These are phyloP conservation scores for Limnomonas spitsbergensis DNA, from an alignment of 139 green algal genomes.

Conservation along the genomic window DNA sequence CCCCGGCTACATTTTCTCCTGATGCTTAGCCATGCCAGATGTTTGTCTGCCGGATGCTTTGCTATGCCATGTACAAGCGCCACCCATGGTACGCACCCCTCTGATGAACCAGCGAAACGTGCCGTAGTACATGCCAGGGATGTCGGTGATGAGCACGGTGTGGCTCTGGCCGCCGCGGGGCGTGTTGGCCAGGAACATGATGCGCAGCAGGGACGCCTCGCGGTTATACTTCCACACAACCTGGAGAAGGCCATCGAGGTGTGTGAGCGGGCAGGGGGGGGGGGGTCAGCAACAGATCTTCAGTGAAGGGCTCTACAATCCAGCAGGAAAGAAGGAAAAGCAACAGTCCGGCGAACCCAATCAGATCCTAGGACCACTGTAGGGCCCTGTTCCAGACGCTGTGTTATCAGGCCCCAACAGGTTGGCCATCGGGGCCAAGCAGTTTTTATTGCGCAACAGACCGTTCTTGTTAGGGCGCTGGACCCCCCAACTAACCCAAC, in stretches of 20 bases:
- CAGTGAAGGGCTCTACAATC: too few species aligned
- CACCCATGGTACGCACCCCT: background rate
- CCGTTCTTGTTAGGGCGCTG: too few species aligned
- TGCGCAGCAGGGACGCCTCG: conserved; percentile 57
- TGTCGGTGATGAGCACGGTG: conserved; percentile 42
- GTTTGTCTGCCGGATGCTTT: background rate
- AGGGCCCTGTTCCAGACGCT: too few species aligned
- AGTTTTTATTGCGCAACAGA: too few species aligned
- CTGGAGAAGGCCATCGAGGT: conserved; percentile 16
- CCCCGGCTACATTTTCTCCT: too few species aligned
- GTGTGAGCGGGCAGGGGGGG: background rate
- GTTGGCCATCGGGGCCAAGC: too few species aligned
- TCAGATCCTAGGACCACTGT: too few species aligned
- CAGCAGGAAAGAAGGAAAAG: too few species aligned
- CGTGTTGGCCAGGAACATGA: conserved; percentile 57
- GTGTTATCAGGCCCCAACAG: too few species aligned
- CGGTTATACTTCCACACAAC: conserved; percentile 59
- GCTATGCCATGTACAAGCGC: background rate
- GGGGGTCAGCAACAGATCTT: too few species aligned
- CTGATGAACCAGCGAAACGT: background rate
- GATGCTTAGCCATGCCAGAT: background rate
- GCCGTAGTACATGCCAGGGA: conserved; percentile 25
- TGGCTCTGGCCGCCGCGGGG: conserved; percentile 31
- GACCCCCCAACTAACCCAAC: too few species aligned
- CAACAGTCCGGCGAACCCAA: too few species aligned